Evolutionary conservation across 768 basidiomycete species (phyloP).

Genomic region (Amanita muscaria): DNA sequence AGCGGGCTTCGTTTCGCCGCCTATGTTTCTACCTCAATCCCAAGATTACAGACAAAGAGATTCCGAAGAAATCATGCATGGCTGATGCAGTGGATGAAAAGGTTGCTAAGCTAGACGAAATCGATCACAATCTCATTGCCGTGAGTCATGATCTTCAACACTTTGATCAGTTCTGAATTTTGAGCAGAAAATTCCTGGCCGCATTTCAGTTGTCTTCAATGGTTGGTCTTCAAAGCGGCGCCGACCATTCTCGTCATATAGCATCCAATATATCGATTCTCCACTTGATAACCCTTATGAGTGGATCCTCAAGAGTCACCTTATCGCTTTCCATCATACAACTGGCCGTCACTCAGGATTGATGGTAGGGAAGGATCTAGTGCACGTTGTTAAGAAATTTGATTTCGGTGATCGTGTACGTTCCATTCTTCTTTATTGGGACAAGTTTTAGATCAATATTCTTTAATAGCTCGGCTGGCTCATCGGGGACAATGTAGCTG

Average conservation of each 20-base stretch:
- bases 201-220: too few species aligned
- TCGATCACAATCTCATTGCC: too few species aligned
- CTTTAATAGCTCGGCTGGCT: conserved; percentile 11
- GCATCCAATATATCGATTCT: conserved; percentile 12
- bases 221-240: neutral
- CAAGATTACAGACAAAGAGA: too few species aligned
- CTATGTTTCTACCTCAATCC: too few species aligned
- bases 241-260: conserved; percentile 9
- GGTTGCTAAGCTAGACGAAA: too few species aligned
- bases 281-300: conserved; percentile 2
- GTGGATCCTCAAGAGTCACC: conserved; percentile 11
- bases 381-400: conserved; percentile 11
- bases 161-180: too few species aligned
- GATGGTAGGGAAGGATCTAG: conserved; percentile 11
- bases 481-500: conserved; percentile 10
- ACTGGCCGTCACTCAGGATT: conserved; percentile 12
- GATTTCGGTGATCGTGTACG: conserved; percentile 10
- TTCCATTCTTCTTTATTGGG: neutral
- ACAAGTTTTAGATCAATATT: neutral
- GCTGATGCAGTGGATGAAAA: too few species aligned
- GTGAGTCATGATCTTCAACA: too few species aligned
- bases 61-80: too few species aligned
- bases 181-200: neutral
- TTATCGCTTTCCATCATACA: conserved; percentile 11
- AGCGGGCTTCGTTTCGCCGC: too few species aligned